These are phyloP conservation scores for Lindgomyces ingoldianus DNA, from an alignment of 495 filamentous ascomycete species.

Conservation along the genomic window DNA sequence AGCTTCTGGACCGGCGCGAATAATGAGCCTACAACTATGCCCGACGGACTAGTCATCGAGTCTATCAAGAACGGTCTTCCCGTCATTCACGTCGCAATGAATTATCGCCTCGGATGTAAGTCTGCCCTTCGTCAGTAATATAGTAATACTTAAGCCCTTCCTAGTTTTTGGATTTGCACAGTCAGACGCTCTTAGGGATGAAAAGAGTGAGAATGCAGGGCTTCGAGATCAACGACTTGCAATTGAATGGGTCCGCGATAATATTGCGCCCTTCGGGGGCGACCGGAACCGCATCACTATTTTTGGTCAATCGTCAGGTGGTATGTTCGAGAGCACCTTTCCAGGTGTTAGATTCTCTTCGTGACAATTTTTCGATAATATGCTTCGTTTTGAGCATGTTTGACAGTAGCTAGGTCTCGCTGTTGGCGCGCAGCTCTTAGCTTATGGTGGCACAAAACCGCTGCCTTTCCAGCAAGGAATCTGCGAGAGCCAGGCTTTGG, in stretches of 20 bases:
- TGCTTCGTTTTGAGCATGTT: neutral
- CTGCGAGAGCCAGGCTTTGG: slow-evolving; percentile 13
- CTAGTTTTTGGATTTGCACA: slow-evolving; percentile 26
- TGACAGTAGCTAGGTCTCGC: slow-evolving; percentile 1
- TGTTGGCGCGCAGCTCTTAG: slow-evolving; percentile 20
- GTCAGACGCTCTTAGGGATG: slow-evolving; percentile 11
- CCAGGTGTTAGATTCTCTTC: neutral
- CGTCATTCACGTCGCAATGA: slow-evolving; percentile 21
- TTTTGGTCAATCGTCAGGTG: slow-evolving; percentile 40
- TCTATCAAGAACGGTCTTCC: slow-evolving; percentile 5
- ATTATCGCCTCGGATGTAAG: slow-evolving; percentile 27
- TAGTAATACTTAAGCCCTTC: neutral
- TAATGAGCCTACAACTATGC: slow-evolving; percentile 14
- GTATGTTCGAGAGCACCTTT: too few relatives aligned
- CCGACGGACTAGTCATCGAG: slow-evolving; percentile 13
- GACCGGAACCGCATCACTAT: slow-evolving; percentile 46
- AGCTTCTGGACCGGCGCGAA: slow-evolving; percentile 25
- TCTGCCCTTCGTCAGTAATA: neutral
- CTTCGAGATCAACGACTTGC: slow-evolving; percentile 64
- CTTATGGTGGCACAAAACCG: slow-evolving; percentile 18
- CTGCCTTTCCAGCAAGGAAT: slow-evolving; percentile 18
- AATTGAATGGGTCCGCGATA: slow-evolving; percentile 33
- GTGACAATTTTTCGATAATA: neutral
- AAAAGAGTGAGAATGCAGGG: slow-evolving; percentile 47
- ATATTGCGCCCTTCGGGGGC: slow-evolving; percentile 45